Conservation (phyloP, 495 filamentous ascomycete species). For the Pseudotulostoma volvatum region DNA sequence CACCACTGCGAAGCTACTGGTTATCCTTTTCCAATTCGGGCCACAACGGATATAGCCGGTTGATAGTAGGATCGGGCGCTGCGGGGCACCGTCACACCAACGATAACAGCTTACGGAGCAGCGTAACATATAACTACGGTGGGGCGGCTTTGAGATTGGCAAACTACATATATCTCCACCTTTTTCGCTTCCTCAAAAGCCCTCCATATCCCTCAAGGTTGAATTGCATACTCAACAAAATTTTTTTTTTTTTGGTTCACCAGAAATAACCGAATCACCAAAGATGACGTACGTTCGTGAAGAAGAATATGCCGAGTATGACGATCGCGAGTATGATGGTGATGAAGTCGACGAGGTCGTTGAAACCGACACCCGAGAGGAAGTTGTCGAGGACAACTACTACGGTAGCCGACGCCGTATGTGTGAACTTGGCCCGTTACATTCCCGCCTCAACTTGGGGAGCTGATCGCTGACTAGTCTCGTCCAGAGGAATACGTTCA, state of each 20-base stretch:
- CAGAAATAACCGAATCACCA: background rate
- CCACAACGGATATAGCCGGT: no score
- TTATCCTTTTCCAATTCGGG: no score
- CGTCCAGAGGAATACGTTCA: constrained; percentile 1
- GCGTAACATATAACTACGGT: no score
- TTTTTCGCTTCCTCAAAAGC: no score
- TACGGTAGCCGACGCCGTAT: background rate
- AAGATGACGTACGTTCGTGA: background rate
- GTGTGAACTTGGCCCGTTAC: background rate
- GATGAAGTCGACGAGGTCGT: no score
- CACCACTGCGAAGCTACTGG: no score
- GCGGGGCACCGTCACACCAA: background rate
- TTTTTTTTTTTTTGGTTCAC: background rate
- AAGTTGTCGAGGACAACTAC: background rate
- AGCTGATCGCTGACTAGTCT: background rate
- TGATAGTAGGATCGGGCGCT: background rate
- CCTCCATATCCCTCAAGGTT: no score
- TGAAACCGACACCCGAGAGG: background rate
- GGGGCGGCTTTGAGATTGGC: no score
- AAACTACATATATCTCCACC: no score
- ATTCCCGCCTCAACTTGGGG: constrained; percentile 1
- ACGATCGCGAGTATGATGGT: no score
- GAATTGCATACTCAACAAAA: no score
- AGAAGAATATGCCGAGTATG: background rate
- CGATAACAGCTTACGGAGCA: no score